phyloP scores from a whole-genome alignment of 306 rosid genomes.

The Castanospermum australe region DNA sequence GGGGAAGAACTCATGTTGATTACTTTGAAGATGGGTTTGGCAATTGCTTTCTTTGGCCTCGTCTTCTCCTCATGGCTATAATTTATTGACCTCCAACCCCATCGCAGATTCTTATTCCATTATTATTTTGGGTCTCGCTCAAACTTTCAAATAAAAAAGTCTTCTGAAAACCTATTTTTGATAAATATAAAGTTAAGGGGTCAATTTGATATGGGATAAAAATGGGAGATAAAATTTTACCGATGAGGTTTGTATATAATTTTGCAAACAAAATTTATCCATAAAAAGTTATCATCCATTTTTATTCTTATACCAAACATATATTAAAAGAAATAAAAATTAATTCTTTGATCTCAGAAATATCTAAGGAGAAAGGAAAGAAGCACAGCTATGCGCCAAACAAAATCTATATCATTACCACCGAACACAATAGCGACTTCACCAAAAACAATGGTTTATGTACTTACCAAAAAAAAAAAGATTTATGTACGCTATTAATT shows the following conservation, averaged over 20 bases:
- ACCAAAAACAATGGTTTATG: not conserved
- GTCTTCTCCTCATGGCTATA: not conserved
- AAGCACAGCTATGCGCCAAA: not conserved
- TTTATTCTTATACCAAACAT: too few species aligned
- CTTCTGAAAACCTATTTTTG: too few species aligned
- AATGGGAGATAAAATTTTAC: too few species aligned
- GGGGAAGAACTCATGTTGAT: not conserved
- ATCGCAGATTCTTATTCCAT: not conserved
- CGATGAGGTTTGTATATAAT: too few species aligned
- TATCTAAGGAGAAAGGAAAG: not conserved
- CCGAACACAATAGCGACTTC: not conserved
- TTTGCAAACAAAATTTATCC: too few species aligned
- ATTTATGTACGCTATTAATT: not conserved
- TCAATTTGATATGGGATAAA: too few species aligned
- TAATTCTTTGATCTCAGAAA: too few species aligned
- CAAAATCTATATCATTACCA: not conserved
- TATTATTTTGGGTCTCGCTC: not conserved
- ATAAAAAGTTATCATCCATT: too few species aligned
- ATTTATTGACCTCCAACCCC: not conserved
- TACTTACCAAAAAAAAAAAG: too few species aligned
- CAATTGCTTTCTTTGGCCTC: not conserved
- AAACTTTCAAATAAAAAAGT: too few species aligned
- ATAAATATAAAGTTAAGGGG: too few species aligned
- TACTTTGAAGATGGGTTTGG: not conserved
- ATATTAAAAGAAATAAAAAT: too few species aligned